Conservation (phyloP, 306 rosid genomes). For the Casuarina equisetifolia region DNA sequence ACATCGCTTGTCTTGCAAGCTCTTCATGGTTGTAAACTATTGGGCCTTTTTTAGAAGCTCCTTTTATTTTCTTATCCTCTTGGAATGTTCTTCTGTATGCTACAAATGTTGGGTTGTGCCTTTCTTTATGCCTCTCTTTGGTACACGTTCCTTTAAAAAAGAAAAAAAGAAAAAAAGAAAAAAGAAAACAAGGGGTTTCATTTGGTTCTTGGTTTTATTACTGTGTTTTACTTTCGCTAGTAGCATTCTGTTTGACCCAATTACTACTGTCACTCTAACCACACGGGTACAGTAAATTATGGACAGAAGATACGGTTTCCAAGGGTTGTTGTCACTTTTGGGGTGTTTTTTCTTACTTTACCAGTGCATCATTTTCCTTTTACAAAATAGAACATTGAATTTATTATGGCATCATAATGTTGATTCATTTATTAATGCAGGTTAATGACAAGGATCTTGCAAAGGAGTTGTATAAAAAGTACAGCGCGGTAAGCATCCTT, state of each 20-base stretch:
- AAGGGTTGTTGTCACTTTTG: neutral
- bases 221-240: neutral
- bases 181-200: too few relatives aligned
- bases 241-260: neutral
- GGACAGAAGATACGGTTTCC: neutral
- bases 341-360: slow-evolving; percentile 12
- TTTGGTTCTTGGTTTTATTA: neutral
- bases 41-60: too few relatives aligned
- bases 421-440: slow-evolving; percentile 49
- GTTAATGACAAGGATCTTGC: slow-evolving; percentile 84
- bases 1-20: too few relatives aligned
- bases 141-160: too few relatives aligned
- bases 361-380: slow-evolving; percentile 8
- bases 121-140: too few relatives aligned
- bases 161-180: too few relatives aligned
- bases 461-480: slow-evolving; percentile 90
- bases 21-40: too few relatives aligned
- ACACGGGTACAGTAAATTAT: neutral
- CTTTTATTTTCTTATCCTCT: too few relatives aligned
- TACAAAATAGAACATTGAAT: slow-evolving; percentile 4
- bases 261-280: neutral
- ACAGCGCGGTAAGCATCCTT: slow-evolving; percentile 74
- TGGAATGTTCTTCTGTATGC: too few relatives aligned
- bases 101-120: too few relatives aligned
- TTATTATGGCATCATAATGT: slow-evolving; percentile 24